Evolutionary conservation across 257 asterid species (phyloP).

Genomic region (Gynochthodes officinalis): DNA sequence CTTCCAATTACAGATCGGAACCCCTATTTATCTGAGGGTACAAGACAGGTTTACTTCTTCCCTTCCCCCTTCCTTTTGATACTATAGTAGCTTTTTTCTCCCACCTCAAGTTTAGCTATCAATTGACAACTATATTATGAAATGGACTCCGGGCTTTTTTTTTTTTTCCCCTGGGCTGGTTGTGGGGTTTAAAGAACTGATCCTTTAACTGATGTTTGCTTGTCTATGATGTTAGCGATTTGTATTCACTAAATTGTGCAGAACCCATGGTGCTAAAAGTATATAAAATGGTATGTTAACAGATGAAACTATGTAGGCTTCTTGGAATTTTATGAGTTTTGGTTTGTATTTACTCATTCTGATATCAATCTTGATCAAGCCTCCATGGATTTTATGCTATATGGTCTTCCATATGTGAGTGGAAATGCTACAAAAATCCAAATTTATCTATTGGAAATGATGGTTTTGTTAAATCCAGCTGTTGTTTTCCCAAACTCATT

Average conservation of each 20-base stretch:
- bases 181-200: not conserved
- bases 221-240: not conserved
- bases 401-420: not conserved
- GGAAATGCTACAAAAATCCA: not conserved
- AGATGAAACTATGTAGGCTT: not conserved
- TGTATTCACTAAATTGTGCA: not conserved
- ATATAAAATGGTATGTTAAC: not conserved
- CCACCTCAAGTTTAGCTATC: not conserved
- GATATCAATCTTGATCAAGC: not conserved
- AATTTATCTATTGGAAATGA: not conserved
- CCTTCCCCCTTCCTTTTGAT: not conserved
- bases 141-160: no score
- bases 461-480: not conserved
- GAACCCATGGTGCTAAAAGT: not conserved
- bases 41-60: conserved; percentile 62
- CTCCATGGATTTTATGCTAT: not conserved
- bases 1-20: conserved; percentile 87
- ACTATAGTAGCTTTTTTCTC: not conserved
- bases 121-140: not conserved
- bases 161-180: no score
- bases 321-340: not conserved
- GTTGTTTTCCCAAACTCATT: not conserved
- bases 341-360: not conserved
- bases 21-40: conserved; percentile 90
- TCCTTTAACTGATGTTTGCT: not conserved